These are phyloP conservation scores for Lablab purpureus DNA, from an alignment of 306 rosid genomes.

Conservation along the genomic window DNA sequence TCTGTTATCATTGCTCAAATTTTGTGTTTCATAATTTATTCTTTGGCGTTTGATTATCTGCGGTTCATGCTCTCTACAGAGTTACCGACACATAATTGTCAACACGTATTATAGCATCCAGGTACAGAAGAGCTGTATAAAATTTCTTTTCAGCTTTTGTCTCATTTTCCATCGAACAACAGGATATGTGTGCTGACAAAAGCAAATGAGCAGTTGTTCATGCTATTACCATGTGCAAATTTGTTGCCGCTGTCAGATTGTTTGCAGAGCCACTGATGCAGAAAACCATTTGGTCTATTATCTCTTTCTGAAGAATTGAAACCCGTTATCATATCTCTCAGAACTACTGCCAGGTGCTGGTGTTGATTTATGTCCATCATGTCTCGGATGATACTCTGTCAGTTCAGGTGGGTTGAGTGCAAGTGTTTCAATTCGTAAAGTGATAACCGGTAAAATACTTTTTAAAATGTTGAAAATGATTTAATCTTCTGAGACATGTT, in stretches of 20 bases:
- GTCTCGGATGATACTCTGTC: constrained; percentile 36
- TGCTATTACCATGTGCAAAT: constrained; percentile 31
- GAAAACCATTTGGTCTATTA: constrained; percentile 6
- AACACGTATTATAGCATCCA: neutral
- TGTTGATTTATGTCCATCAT: constrained; percentile 25
- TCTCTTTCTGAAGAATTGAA: constrained; percentile 5
- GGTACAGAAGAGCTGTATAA: constrained; percentile 24
- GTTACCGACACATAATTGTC: constrained; percentile 5
- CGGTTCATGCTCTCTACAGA: neutral
- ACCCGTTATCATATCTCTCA: constrained; percentile 1
- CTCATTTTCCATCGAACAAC: constrained; percentile 33
- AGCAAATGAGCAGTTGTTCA: constrained; percentile 33
- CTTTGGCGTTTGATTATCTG: neutral
- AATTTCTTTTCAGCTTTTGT: constrained; percentile 26
- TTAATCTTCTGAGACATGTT: constrained; percentile 1
- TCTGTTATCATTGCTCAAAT: neutral
- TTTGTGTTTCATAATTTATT: neutral
- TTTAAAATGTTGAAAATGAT: neutral
- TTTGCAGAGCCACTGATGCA: constrained; percentile 37
- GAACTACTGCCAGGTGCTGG: constrained; percentile 29
- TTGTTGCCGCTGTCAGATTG: constrained; percentile 36
- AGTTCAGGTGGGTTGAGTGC: constrained; percentile 13
- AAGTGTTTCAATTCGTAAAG: neutral
- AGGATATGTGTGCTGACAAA: constrained; percentile 24
- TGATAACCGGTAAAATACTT: neutral